Evolutionary conservation across 2,329 filamentous ascomycete genomes (phyloP), one percentile per base, ranked within the genome.

Genomic region (Venturia aucupariae): DNA sequence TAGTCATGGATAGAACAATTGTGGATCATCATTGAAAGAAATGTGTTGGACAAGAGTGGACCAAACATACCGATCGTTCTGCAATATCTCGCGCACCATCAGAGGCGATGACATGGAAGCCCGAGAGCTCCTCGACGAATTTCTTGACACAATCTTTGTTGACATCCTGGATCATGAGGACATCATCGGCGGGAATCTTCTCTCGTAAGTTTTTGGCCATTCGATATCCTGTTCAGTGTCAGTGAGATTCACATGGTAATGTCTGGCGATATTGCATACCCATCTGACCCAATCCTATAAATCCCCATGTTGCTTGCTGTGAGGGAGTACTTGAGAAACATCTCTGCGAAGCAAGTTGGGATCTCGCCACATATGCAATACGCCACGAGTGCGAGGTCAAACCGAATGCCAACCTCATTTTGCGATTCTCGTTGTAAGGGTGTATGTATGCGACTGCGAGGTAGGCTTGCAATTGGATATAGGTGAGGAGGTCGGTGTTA

Each of bases 171-270:
- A 90, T 76, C 66, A 85, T 78, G 60, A 90, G 73, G 0, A 79
- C 84, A 72, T 90, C 88, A 11, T 80, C 78, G 27, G 79, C 75
- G 3, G 86, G 83, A 38, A 89, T 81, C 72, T 89, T 90, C 44
- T 83, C 79, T 69, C 86, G 82, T 5, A 90, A 78, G 70, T 90
- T 90, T 73, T 81, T 83, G 42, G 88, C 88, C 88, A 90, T 90
- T 60, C 86, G 84, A 68, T 86, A 90, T 60, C 88, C 87, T 88
- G 66, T 24, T 30, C 13, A 48, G 44, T 22, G 32, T 62, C 19
- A 44, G 44, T 41, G 67, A 46, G 57, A 69, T 13, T 60, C 32
- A 55, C 38, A 27, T 39, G 38, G 55, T 24, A 13, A 41, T 65
- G 38, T 44, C 71, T 66, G 11, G 46, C 11, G 44, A 27, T 57